phyloP scores from a whole-genome alignment of 2,329 filamentous ascomycete species.

The Coccinonectria pachysandricola region DNA sequence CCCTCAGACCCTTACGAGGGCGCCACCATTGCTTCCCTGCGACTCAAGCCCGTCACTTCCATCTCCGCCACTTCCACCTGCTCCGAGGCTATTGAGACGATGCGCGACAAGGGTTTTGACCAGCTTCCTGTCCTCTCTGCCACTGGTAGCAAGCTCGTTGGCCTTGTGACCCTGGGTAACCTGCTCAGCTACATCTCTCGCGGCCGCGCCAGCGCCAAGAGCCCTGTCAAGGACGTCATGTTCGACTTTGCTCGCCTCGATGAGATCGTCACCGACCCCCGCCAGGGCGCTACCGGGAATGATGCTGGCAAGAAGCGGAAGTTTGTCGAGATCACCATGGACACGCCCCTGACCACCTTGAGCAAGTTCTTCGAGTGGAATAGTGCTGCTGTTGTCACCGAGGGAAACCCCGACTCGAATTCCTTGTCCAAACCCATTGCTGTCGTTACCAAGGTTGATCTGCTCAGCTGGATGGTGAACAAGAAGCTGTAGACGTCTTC shows the following conservation, averaged over 20 bases:
- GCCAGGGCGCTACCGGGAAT: conserved; percentile 42
- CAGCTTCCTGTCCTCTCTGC: conserved; percentile 82
- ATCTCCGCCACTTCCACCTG: conserved; percentile 62
- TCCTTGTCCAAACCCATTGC: conserved; percentile 67
- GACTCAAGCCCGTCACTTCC: conserved; percentile 88
- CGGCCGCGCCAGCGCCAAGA: conserved; percentile 64
- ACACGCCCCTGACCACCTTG: conserved; percentile 73
- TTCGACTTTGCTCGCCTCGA: conserved; percentile 85
- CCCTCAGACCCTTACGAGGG: conserved; percentile 60
- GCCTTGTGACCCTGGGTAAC: conserved; percentile 90
- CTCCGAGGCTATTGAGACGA: conserved; percentile 86
- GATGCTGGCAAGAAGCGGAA: conserved; percentile 44
- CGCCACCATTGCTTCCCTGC: conserved; percentile 71
- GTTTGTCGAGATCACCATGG: conserved; percentile 89
- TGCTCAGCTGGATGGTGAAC: conserved; percentile 85
- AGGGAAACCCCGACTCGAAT: conserved; percentile 47
- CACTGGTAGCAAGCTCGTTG: conserved; percentile 64
- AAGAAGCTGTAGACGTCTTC: conserved; percentile 27
- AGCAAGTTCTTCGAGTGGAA: conserved; percentile 98
- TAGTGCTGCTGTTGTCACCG: conserved; percentile 87
- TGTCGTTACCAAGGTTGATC: conserved; percentile 91
- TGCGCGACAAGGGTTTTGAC: conserved; percentile 97
- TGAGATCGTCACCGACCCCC: conserved; percentile 84
- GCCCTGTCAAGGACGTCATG: conserved; percentile 80
- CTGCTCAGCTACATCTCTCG: conserved; percentile 82